A percentile compares a stretch with the other conserved stretches of the same genome.
phyloP scores from a whole-genome alignment of 2,329 filamentous ascomycete species.

The Stenocarpella maydis region DNA sequence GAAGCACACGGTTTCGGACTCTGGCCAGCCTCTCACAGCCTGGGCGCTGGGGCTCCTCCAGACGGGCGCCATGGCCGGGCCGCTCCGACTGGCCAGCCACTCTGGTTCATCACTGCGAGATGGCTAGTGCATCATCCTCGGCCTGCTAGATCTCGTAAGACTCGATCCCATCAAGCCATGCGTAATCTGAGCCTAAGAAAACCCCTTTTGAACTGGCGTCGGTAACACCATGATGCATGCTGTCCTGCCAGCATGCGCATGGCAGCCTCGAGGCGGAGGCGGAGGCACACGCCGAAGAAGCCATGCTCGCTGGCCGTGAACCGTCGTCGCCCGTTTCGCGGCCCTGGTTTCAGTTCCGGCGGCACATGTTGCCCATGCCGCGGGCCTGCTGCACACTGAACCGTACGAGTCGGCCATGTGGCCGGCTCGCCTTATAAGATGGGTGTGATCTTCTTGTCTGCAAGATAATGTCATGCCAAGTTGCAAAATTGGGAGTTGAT shows the following conservation, averaged over 20 bases:
- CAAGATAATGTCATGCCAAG: neutral
- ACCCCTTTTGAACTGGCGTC: slow-evolving; percentile 28
- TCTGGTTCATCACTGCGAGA: slow-evolving; percentile 2
- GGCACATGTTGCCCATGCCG: slow-evolving; percentile 26
- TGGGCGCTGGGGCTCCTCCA: neutral
- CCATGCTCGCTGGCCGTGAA: slow-evolving; percentile 10
- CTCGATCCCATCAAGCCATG: slow-evolving; percentile 33
- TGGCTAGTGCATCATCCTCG: slow-evolving; percentile 4
- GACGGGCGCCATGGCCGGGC: slow-evolving; percentile 14
- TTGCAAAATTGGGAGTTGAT: neutral
- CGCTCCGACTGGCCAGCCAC: slow-evolving; percentile 28
- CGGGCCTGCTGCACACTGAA: slow-evolving; percentile 22
- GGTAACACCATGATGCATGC: slow-evolving; percentile 35
- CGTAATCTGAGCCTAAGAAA: slow-evolving; percentile 35
- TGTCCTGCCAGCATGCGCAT: slow-evolving; percentile 25
- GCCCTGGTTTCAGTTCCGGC: slow-evolving; percentile 27
- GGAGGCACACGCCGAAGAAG: slow-evolving; percentile 15
- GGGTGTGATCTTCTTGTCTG: neutral
- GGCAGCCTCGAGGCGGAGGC: neutral
- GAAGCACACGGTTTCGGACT: slow-evolving; percentile 6
- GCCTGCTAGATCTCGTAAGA: slow-evolving; percentile 35
- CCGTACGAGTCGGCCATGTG: slow-evolving; percentile 8
- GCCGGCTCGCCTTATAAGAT: slow-evolving; percentile 26
- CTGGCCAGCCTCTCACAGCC: slow-evolving; percentile 1
- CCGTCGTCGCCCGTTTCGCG: slow-evolving; percentile 29